Conservation (phyloP, 2,329 filamentous ascomycete species). For the Fusarium algeriense region DNA sequence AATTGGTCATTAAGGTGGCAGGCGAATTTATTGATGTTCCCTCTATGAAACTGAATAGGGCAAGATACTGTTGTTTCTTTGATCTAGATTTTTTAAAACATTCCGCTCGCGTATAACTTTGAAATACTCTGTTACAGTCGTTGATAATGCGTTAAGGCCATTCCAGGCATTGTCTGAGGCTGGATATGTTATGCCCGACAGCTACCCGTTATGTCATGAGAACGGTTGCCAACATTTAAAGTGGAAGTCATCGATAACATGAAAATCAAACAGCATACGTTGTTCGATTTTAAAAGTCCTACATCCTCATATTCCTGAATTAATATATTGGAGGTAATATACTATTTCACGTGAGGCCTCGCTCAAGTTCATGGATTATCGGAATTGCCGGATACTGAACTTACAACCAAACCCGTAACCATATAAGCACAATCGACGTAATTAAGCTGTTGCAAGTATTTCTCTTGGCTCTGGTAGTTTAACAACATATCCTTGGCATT, state of each 20-base stretch:
- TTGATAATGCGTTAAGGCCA: neutral
- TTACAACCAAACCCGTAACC: neutral
- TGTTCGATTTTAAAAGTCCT: neutral
- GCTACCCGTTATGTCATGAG: neutral
- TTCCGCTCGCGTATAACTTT: neutral
- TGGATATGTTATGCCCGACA: neutral
- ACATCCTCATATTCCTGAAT: neutral
- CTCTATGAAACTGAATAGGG: neutral
- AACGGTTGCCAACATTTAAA: neutral
- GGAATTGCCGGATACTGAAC: conserved; percentile 18
- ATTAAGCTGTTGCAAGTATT: neutral
- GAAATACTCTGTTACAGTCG: neutral
- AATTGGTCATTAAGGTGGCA: conserved; percentile 11
- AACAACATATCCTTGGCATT: neutral
- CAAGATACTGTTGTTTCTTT: neutral
- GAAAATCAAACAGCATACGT: neutral
- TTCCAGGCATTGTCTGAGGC: neutral
- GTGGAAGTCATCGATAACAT: neutral
- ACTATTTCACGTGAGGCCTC: conserved; percentile 1
- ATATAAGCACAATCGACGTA: neutral
- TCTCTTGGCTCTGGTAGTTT: neutral
- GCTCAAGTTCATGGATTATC: neutral
- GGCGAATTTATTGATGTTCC: neutral
- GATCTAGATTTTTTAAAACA: neutral
- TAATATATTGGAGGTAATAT: neutral